Base-by-base conservation (phyloP, 306 rosid genomes). In the Dalbergia oliveri region DNA sequence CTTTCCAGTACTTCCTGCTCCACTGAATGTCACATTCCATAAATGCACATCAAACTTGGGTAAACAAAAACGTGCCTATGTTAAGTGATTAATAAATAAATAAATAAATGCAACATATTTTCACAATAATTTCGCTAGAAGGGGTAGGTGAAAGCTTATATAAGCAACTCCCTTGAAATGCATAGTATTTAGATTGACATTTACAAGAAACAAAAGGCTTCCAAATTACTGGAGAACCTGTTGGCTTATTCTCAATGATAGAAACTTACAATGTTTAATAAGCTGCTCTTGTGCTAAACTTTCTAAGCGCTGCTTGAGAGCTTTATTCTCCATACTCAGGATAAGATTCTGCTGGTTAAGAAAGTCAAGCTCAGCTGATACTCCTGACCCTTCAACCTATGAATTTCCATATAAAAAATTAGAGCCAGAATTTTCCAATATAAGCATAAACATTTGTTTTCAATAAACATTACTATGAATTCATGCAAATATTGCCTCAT, bases 1-100 rank as follows among this genome's bases (percentile, higher is more conserved):
- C 97, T 95, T 83, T 95, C 99, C 88, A 95, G 85, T 64, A 95
- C 97, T 88, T 95, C 99, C 77, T 95, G 99, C 86, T 95, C 99
- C 98, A 95, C 99, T 95, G 88, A 64, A 90, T 66, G 84, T 72
- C 76, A 80, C 74, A 76, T 73, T 15, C 35, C 34, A 78, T n/a
- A 82, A 37, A 16, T 81, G 62, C 10, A 6, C 47, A 43, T 9
- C 9, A 43, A 43, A 43, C 47, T 43, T 43, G 10, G 10, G 10
- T 43, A 43, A 43, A 43, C 47, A 43, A 43, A 26, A 43, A 43
- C 6, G 11, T 43, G 47, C 70, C 43, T 56, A 63, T 37, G 51
- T 65, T 23, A 70, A 69, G 54, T 5, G 61, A 14, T 69, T 41
- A 61, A 56, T 34, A 73, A 54, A 69, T 62, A 21, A 54, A 69